Conservation (phyloP, 2,329 filamentous ascomycete genomes). For the Parastagonospora avenae region DNA sequence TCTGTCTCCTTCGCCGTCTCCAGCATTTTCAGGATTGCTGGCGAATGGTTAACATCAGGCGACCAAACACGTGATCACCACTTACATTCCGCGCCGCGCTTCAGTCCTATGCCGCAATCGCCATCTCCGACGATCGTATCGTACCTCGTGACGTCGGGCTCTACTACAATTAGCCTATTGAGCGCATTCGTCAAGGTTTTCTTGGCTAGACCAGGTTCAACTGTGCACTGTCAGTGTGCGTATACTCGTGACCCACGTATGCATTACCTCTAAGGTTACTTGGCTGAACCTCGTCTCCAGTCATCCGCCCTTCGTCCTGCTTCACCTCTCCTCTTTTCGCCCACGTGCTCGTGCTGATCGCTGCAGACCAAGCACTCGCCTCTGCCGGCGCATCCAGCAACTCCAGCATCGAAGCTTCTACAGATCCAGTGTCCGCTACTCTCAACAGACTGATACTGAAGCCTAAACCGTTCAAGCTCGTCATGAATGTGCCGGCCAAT, state of each 20-base stretch:
- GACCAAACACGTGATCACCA: slow-evolving; percentile 39
- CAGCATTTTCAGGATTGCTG: slow-evolving; percentile 51
- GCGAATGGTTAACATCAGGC: slow-evolving; percentile 26
- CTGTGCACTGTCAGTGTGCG: slow-evolving; percentile 35
- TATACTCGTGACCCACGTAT: background rate
- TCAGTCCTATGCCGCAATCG: slow-evolving; percentile 85
- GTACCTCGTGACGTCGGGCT: slow-evolving; percentile 69
- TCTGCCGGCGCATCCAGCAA: slow-evolving; percentile 71
- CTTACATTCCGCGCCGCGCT: slow-evolving; percentile 77
- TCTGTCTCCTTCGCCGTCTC: slow-evolving; percentile 52
- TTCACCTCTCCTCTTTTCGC: slow-evolving; percentile 52
- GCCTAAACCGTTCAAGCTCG: slow-evolving; percentile 72
- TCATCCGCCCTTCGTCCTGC: slow-evolving; percentile 48
- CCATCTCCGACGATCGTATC: slow-evolving; percentile 88
- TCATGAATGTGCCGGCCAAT: slow-evolving; percentile 72
- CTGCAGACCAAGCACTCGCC: slow-evolving; percentile 69
- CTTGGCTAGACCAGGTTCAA: slow-evolving; percentile 59
- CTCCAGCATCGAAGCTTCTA: slow-evolving; percentile 66
- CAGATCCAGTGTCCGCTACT: slow-evolving; percentile 64
- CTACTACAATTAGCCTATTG: slow-evolving; percentile 66
- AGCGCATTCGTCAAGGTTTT: slow-evolving; percentile 62
- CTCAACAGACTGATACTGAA: slow-evolving; percentile 73
- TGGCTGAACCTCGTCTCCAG: slow-evolving; percentile 53
- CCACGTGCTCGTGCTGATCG: slow-evolving; percentile 65
- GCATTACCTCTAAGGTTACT: slow-evolving; percentile 59